Percentiles rank a stretch among this genome's conserved stretches.
Evolutionary conservation across 352 stramenopile genomes (phyloP).

Genomic region (Pythium plurisporium): DNA sequence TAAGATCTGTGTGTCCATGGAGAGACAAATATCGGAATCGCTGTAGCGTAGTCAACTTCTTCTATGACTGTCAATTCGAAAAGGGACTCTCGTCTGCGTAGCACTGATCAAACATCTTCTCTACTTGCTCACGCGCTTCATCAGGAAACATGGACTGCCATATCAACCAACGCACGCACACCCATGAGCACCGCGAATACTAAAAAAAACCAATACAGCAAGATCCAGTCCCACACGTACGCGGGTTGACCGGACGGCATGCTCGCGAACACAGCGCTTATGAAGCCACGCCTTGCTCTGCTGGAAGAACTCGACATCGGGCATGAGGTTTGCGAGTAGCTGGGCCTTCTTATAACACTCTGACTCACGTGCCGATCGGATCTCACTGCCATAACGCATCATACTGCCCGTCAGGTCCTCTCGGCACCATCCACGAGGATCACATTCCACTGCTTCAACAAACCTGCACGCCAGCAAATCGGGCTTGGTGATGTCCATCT

Average conservation of each 20-base stretch:
- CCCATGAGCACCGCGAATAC: neutral
- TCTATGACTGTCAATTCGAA: constrained; percentile 16
- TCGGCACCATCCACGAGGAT: neutral
- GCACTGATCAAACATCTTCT: constrained; percentile 78
- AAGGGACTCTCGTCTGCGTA: constrained; percentile 74
- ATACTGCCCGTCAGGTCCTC: neutral
- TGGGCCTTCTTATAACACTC: constrained; percentile 79
- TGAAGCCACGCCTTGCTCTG: constrained; percentile 61
- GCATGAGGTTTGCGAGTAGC: constrained; percentile 48
- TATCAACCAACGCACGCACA: neutral
- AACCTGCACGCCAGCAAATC: constrained; percentile 77
- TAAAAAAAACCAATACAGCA: neutral
- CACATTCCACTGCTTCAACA: neutral
- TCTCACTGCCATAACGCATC: constrained; percentile 48
- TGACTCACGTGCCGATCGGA: constrained; percentile 74
- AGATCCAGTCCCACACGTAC: constrained; percentile 33
- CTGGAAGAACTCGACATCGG: constrained; percentile 57
- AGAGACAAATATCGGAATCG: no score
- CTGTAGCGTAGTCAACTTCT: no score
- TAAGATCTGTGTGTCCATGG: no score
- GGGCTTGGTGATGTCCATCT: constrained; percentile 84
- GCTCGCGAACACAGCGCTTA: constrained; percentile 61
- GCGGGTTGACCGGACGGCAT: constrained; percentile 67
- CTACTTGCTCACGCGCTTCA: constrained; percentile 53
- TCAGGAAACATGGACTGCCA: constrained; percentile 73